These are phyloP conservation scores for Rhododendron kiyosumense DNA, from an alignment of 148 eudicot genomes.

Conservation along the genomic window DNA sequence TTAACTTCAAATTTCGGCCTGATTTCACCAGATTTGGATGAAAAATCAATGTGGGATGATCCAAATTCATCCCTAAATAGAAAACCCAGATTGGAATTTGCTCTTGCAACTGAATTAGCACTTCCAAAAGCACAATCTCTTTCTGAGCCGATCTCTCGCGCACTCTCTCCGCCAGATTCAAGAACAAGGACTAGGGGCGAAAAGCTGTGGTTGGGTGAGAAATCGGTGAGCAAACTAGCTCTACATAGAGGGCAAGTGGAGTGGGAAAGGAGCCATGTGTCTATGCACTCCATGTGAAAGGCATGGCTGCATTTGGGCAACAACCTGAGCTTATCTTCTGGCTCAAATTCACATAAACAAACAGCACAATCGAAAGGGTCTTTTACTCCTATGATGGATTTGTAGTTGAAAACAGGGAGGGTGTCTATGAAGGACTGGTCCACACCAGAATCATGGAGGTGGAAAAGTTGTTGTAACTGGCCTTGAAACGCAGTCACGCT, in stretches of 20 bases:
- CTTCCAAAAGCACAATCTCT: constrained; percentile 15
- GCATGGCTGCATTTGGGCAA: constrained; percentile 95
- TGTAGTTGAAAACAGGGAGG: constrained; percentile 70
- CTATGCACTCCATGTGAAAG: constrained; percentile 87
- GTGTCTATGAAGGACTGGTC: constrained; percentile 84
- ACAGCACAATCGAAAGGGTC: constrained; percentile 95
- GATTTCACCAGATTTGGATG: constrained; percentile 33
- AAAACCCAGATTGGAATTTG: constrained; percentile 27
- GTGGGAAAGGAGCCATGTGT: constrained; percentile 87
- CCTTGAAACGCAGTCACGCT: constrained; percentile 69
- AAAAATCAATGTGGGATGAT: constrained; percentile 14
- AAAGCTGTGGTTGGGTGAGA: constrained; percentile 12
- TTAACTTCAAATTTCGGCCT: background rate
- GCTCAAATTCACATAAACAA: constrained; percentile 77
- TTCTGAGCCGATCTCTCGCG: constrained; percentile 41
- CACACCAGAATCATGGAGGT: constrained; percentile 81
- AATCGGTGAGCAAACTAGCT: constrained; percentile 44
- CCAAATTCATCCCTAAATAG: constrained; percentile 22
- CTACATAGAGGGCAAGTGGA: constrained; percentile 96
- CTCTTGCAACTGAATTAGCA: constrained; percentile 23
- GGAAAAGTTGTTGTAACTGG: constrained; percentile 75
- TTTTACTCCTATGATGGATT: constrained; percentile 57
- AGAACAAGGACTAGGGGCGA: constrained; percentile 67
- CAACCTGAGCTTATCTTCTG: constrained; percentile 64
- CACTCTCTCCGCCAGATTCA: constrained; percentile 60